Conservation (phyloP, 1,139 yeast genomes). For the Nakaseomyces glabratus region DNA sequence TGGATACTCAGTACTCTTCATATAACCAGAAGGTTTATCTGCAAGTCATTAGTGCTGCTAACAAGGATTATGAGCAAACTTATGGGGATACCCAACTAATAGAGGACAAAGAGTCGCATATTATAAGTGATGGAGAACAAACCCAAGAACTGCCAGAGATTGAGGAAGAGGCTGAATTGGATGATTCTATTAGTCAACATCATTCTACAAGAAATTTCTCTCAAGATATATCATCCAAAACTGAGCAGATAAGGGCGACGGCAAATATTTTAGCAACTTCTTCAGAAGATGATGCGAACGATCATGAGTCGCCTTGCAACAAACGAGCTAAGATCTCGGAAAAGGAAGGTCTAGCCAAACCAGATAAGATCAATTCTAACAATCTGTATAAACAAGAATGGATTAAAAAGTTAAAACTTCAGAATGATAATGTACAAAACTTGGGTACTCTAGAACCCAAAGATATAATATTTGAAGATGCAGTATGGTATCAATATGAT, state of each 20-base stretch:
- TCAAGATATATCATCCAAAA: not conserved
- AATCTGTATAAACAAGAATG: not conserved
- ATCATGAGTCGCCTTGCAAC: not conserved
- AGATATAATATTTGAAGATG: slow-evolving; percentile 26
- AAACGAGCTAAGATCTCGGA: not conserved
- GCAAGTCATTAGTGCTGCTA: too few species aligned
- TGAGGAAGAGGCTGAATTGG: slow-evolving; percentile 13
- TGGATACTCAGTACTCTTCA: too few species aligned
- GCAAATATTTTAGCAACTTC: not conserved
- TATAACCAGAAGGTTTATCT: too few species aligned
- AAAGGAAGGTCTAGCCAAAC: not conserved
- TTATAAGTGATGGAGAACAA: slow-evolving; percentile 23
- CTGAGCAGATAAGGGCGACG: not conserved
- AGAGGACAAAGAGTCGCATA: slow-evolving; percentile 9
- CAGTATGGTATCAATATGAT: slow-evolving; percentile 33
- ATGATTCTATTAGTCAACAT: not conserved
- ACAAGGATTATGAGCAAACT: too few species aligned
- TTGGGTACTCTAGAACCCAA: slow-evolving; percentile 19
- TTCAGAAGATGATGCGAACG: not conserved
- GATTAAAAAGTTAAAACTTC: slow-evolving; percentile 6
- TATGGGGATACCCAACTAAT: too few species aligned
- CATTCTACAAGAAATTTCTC: not conserved
- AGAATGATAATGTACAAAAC: slow-evolving; percentile 11
- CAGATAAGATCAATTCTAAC: not conserved
- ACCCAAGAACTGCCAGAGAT: slow-evolving; percentile 30